Conservation (phyloP, 169 alveolate species). For the Plasmodium gallinaceum region DNA sequence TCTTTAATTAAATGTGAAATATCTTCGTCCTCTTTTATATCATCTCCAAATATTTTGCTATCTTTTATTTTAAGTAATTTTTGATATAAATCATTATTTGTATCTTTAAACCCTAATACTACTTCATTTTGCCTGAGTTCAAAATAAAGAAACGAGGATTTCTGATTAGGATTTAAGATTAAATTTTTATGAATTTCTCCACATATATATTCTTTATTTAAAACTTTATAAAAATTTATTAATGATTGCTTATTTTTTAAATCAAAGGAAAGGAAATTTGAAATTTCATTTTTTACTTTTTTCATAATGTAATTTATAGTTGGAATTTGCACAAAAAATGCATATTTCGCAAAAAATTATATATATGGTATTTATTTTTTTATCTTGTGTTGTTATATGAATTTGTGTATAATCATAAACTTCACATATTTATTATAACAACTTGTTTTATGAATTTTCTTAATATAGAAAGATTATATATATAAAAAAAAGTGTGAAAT, state of each 20-base stretch:
- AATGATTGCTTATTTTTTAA: constrained; percentile 47
- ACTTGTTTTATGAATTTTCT: too few species aligned
- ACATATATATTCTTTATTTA: constrained; percentile 49
- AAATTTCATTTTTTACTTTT: constrained; percentile 17
- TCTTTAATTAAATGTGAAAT: constrained; percentile 52
- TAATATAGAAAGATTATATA: too few species aligned
- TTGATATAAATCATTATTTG: constrained; percentile 64
- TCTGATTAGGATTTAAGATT: constrained; percentile 45
- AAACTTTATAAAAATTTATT: constrained; percentile 18
- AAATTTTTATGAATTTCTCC: constrained; percentile 60
- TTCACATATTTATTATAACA: neutral
- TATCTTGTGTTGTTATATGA: neutral
- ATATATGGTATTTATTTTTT: too few species aligned
- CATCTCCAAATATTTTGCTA: constrained; percentile 31
- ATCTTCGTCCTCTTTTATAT: constrained; percentile 19
- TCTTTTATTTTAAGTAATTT: constrained; percentile 42
- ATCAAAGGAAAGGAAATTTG: constrained; percentile 8
- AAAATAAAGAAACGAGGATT: constrained; percentile 49
- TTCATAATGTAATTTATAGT: constrained; percentile 28
- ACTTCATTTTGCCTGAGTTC: constrained; percentile 39
- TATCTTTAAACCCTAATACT: constrained; percentile 53
- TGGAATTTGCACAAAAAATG: neutral
- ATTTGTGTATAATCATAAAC: neutral
- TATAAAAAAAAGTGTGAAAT: too few species aligned
- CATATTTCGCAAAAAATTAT: neutral